phyloP scores from a whole-genome alignment of 495 filamentous ascomycete species.

The Neurospora sp. region DNA sequence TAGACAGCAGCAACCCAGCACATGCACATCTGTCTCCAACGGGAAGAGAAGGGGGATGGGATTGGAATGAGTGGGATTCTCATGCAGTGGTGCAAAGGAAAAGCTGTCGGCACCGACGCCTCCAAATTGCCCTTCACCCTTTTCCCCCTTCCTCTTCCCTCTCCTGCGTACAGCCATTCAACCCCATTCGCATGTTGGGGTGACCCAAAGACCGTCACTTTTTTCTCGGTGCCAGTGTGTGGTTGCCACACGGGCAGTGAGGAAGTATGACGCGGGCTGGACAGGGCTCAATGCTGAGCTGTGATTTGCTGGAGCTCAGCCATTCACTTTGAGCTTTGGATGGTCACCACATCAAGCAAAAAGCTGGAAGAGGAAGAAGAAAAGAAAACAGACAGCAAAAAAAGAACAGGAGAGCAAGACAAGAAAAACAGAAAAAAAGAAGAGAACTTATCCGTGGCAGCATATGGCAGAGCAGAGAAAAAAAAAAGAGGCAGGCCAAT shows the following conservation, averaged over 20 bases:
- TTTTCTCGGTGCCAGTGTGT: not conserved
- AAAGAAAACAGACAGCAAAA: not conserved
- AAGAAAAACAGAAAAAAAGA: not conserved
- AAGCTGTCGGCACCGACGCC: not conserved
- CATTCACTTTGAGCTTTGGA: not conserved
- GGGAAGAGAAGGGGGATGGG: not conserved
- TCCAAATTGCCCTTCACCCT: not conserved
- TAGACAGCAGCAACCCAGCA: not conserved
- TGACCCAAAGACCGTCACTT: not conserved
- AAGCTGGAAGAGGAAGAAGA: not conserved
- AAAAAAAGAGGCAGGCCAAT: not conserved
- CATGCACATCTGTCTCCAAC: not conserved
- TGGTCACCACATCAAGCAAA: not conserved
- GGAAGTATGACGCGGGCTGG: not conserved
- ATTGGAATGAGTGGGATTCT: not conserved
- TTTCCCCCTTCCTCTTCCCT: not conserved
- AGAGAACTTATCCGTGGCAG: not conserved
- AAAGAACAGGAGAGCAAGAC: not conserved
- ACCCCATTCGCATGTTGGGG: not conserved
- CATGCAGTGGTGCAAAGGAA: not conserved
- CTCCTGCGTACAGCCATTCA: not conserved
- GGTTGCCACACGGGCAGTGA: not conserved
- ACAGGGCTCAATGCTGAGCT: not conserved
- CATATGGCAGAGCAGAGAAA: not conserved
- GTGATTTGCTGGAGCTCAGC: not conserved